Evolutionary conservation across 2,329 filamentous ascomycete species (phyloP).

Genomic region (Atkinsonella hypoxylon): DNA sequence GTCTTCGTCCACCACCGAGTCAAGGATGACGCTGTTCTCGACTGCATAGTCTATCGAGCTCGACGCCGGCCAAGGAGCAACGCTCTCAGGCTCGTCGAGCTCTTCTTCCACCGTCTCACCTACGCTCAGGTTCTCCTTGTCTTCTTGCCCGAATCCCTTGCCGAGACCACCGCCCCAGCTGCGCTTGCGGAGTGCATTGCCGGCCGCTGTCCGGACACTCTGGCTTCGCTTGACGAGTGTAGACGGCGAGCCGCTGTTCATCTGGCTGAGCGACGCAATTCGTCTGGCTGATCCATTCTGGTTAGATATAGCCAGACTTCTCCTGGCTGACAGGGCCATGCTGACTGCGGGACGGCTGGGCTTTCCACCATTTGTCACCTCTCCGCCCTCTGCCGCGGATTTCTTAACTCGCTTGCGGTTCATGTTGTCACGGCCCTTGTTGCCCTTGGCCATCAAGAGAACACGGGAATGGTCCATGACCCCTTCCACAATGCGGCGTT

Average conservation of each 20-base stretch:
- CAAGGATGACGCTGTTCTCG: conserved; percentile 8
- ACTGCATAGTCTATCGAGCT: conserved; percentile 4
- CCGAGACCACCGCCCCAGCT: conserved; percentile 50
- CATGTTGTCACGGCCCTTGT: conserved; percentile 42
- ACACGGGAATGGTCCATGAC: conserved; percentile 93
- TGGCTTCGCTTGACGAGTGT: conserved; percentile 64
- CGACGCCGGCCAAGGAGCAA: conserved; percentile 7
- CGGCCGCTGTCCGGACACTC: conserved; percentile 54
- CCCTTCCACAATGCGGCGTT: conserved; percentile 85
- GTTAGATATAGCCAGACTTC: conserved; percentile 32
- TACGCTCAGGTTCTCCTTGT: conserved; percentile 52
- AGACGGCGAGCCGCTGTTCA: conserved; percentile 59
- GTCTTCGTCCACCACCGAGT: conserved; percentile 10
- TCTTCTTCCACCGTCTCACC: conserved; percentile 57
- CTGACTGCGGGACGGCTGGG: conserved; percentile 28
- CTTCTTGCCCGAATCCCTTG: conserved; percentile 40
- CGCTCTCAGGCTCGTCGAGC: conserved; percentile 21
- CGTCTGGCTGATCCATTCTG: conserved; percentile 53
- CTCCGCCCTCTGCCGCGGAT: conserved; percentile 14
- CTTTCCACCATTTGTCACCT: conserved; percentile 10
- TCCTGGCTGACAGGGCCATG: conserved; percentile 42
- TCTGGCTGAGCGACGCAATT: conserved; percentile 84
- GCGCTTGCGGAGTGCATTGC: conserved; percentile 46
- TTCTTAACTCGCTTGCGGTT: conserved; percentile 44
- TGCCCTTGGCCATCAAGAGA: conserved; percentile 64